Base-by-base conservation (phyloP, 2,329 filamentous ascomycete species). In the Metarhizium humberi region DNA sequence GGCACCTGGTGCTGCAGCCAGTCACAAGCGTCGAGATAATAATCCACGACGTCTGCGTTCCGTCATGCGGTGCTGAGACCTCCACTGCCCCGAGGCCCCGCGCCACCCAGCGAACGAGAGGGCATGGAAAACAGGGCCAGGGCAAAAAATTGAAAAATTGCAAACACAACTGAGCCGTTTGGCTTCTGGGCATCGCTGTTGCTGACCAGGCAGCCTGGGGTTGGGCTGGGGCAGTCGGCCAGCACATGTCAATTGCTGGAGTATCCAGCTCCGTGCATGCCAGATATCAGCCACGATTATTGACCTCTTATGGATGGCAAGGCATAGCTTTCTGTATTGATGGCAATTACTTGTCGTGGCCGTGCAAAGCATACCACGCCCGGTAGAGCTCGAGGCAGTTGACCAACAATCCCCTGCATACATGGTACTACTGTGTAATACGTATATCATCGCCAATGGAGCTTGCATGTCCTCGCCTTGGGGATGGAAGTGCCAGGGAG, bases 1-100 rank as follows among this genome's bases (percentile, higher is more conserved):
- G 25, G 7, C 32, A 29, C 10, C 13, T 50, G 20, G 29, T 45
- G 6, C n/a, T 49, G 1, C 54, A 60, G 58, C 63, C 63, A 65
- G 57, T 64, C 60, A 65, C 40, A 58, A 56, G 55, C 56, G 50
- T 52, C 42, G 57, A 58, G 61, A 65, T 61, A 59, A 61, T 61
- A 66, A 66, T 63, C 58, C 56, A 55, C 55, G 47, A 43, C 50
- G 18, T 34, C 29, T 47, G 55, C 51, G 49, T 58, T 55, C 55
- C 53, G 56, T 59, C 59, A 57, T 58, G 43, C 5, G 43, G n/a
- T 46, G 45, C 45, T 30, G 43, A 46, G 43, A 46, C 45, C 45
- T 29, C 45, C 45, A 50, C 55, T 56, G 51, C 52, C 42, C 50
- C 54, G 47, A 34, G 38, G 49, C 45, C 18, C 32, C 54, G 54